These are phyloP conservation scores for Crithidia mellificae DNA, from an alignment of 208 protist genomes.

Conservation along the genomic window DNA sequence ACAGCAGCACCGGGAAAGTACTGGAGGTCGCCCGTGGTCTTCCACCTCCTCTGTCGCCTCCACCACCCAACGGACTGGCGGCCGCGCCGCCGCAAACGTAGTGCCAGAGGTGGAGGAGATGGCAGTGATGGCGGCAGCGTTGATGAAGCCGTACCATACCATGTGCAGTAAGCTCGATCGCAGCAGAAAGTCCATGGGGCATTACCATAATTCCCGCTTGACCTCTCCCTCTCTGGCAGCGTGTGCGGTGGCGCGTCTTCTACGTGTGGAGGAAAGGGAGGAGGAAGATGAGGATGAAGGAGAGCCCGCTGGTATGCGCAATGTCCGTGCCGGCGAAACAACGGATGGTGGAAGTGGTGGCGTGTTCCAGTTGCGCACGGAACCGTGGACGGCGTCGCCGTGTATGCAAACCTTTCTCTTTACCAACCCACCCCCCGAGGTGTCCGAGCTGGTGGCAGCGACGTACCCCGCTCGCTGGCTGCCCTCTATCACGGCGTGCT, in stretches of 20 bases:
- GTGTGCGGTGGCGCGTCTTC: background rate
- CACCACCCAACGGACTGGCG: no score
- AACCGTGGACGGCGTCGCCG: background rate
- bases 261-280: background rate
- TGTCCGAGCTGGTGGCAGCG: slow-evolving; percentile 2
- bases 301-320: no score
- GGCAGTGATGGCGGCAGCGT: slow-evolving; percentile 14
- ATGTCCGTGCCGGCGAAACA: no score
- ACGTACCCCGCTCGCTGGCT: slow-evolving; percentile 17
- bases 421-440: background rate
- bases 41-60: background rate
- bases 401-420: background rate
- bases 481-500: slow-evolving; percentile 22
- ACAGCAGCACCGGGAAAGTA: no score
- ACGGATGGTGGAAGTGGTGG: background rate
- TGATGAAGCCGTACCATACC: slow-evolving; percentile 28
- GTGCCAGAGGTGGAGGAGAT: slow-evolving; percentile 11
- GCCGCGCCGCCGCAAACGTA: background rate
- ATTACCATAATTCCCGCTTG: background rate
- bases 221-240: background rate
- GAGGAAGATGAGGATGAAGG: no score
- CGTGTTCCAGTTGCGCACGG: background rate
- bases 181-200: background rate
- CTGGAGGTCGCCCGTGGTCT: background rate
- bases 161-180: slow-evolving; percentile 2